A percentile compares a stretch with the other conserved stretches of the same genome.
These are phyloP conservation scores for Arachis hypogaea DNA, from an alignment of 306 rosid species.

Conservation along the genomic window DNA sequence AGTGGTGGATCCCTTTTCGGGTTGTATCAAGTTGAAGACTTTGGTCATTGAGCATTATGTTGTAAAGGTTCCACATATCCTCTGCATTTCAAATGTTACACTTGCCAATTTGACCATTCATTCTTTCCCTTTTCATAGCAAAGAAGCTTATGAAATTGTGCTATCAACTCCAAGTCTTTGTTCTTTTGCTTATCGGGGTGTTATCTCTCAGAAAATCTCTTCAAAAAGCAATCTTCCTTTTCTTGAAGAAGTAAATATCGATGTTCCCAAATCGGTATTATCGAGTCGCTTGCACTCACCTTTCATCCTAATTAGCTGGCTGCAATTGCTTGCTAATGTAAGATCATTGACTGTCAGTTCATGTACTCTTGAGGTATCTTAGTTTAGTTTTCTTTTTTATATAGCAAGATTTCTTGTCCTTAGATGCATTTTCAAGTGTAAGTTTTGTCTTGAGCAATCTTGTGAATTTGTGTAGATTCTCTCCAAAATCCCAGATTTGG, in stretches of 20 bases:
- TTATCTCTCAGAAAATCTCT: background rate
- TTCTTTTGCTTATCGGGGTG: background rate
- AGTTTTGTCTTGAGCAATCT: background rate
- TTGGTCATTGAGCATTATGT: background rate
- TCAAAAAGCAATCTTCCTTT: background rate
- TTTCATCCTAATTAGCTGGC: background rate
- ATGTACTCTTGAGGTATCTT: background rate
- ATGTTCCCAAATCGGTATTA: background rate
- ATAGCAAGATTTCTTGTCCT: background rate
- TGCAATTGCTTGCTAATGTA: background rate
- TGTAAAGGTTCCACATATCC: background rate
- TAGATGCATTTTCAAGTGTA: background rate
- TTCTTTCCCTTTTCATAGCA: background rate
- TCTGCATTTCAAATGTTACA: background rate
- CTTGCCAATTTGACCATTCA: background rate
- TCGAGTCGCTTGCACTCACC: too few species aligned
- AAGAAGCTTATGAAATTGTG: background rate
- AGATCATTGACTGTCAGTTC: background rate
- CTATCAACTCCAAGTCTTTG: background rate
- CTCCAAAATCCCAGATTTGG: background rate
- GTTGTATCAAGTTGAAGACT: background rate
- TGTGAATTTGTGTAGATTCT: background rate
- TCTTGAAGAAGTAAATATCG: background rate
- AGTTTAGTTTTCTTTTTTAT: background rate
- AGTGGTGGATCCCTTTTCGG: background rate